Base-by-base conservation (phyloP, 306 rosid genomes). In the Cucurbita moschata region DNA sequence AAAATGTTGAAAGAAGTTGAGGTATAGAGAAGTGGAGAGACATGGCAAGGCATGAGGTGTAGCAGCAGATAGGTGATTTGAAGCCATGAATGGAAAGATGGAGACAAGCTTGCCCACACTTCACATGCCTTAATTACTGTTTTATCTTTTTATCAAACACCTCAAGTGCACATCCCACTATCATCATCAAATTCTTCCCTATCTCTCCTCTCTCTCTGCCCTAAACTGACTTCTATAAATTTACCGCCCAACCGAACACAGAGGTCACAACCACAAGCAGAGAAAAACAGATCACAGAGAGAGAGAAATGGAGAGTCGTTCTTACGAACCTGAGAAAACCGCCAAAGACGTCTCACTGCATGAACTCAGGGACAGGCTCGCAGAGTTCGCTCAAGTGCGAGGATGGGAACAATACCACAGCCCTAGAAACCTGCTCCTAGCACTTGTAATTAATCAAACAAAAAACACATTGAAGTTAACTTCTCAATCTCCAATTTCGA, bases 391-490 rank as follows among this genome's bases (percentile, higher is more conserved):
- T 76, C 72, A 76, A 82, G 87, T 86, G 2, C 82, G 96, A 82
- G 93, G 91, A 76, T 90, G 96, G 96, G 87, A 88, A 6, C 90
- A 86, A 65, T 81, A 85, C 74, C 96, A 90, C 80, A 90, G 94
- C 72, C 96, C 96, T 0, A 88, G 96, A 74, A 90, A 90, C 71
- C 90, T 90, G 58, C 96, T 90, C 57, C 80, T 90, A 66, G 96
- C 96, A 64, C 94, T 90, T 35, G 96, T 82, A 66, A 66, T 49
- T 8, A 64, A n/a, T 64, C 35, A 40, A 35, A 39, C 5, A 38
- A 63, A 63, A 5, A 37, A 15, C 6, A 61, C 68, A 61, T 16
- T 62, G 7, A 62, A 8, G 39, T 62, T n/a, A 62, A 62, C 69
- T 8, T 4, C 49, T 62, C 47, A 5, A 39, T 39, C 69, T 8